Evolutionary conservation across 75 land plant genomes (phyloP), one percentile per base, ranked within the genome.

Genomic region (Pinus albicaulis): DNA sequence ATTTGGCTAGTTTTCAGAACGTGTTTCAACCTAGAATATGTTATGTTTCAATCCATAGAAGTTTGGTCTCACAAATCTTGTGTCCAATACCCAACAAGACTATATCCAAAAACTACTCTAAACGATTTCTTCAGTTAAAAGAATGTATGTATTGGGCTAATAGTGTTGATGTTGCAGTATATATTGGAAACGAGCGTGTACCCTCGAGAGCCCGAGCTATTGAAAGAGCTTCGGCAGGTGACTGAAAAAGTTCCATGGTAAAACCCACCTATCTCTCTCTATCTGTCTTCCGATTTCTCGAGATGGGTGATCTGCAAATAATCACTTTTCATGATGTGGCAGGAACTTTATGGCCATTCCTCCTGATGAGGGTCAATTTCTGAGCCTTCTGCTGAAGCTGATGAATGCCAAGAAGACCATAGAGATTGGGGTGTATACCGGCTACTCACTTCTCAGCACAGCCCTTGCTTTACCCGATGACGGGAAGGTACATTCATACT

Each of bases 401-500:
- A 83, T 92, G 55, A 88, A 90, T 60, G 98, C 98, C 11, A 94
- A 88, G 87, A 94, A 90, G 53, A 93, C 96, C 4, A 83, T 93
- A 71, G 92, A 91, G 80, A 72, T 89, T n/a, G 93, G 92, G 10
- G 92, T 89, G 13, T 91, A 79, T 76, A 90, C 98, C 28, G 98
- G 93, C 17, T 93, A 93, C 72, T 93, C 94, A 3, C 93, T 93
- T 65, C 91, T 91, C 53, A 59, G 85, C 78, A 91, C 96, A 26
- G 96, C 96, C n/a, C 92, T 93, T 12, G 93, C 96, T 7, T 71
- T 93, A 20, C 96, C 96, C 4, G 84, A 86, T 22, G 94, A 93
- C 63, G 96, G 94, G 41, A 89, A 80, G 82, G 96, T 89, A 60
- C 12, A 10, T 8, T 48, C 53, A 48, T 8, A 48, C 11, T 10